Conservation (phyloP, 169 alveolate species). For the Eimeria praecox region DNA sequence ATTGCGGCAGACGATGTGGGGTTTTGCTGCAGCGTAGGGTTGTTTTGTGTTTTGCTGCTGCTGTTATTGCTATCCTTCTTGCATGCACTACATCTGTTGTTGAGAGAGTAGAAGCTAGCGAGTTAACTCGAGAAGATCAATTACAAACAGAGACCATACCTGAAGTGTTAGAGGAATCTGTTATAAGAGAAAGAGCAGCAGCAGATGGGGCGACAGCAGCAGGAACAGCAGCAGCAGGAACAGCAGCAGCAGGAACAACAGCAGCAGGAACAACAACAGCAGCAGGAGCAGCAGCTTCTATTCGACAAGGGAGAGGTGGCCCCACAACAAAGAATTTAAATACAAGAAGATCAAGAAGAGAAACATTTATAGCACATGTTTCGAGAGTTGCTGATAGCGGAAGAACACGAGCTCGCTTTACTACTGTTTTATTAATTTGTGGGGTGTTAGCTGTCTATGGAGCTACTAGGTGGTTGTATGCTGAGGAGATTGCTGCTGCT, state of each 20-base stretch:
- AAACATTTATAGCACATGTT: not conserved
- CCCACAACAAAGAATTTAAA: not conserved
- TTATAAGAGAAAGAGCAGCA: not conserved
- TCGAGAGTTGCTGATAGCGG: not conserved
- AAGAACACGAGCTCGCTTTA: not conserved
- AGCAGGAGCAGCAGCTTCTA: not conserved
- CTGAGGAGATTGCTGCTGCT: not conserved
- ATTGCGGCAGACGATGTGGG: too few species aligned
- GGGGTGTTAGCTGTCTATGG: not conserved
- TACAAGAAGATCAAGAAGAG: not conserved
- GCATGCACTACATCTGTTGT: too few species aligned
- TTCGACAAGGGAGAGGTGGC: not conserved
- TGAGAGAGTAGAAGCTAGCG: too few species aligned
- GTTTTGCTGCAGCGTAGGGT: too few species aligned
- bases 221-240: not conserved
- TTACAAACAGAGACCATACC: not conserved
- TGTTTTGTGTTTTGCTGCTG: too few species aligned
- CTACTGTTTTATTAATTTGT: not conserved
- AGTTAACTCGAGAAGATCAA: too few species aligned
- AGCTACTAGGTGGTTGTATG: not conserved
- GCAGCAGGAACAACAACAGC: slow-evolving; percentile 2
- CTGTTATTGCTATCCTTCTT: too few species aligned
- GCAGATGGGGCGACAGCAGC: not conserved
- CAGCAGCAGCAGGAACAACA: not conserved
- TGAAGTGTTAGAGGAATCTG: not conserved